Base-by-base conservation (phyloP, 2,329 filamentous ascomycete genomes). In the Colletotrichum paranaense region DNA sequence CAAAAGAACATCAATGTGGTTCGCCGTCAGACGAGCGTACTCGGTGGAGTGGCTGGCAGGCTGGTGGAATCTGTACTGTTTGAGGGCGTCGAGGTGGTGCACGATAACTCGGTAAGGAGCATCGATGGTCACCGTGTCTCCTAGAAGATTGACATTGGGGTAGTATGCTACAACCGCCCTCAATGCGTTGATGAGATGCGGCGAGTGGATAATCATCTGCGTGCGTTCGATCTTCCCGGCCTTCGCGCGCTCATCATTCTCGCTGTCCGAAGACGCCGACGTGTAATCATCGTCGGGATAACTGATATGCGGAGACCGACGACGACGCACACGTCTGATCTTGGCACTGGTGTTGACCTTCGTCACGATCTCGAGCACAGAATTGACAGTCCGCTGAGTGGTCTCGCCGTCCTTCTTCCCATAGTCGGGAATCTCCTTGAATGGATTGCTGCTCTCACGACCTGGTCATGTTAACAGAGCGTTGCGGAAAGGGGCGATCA, bases 131-230 rank as follows among this genome's bases (percentile, higher is more conserved):
- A 86, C 79, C n/a, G 68, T 77, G 7, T 82, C 80, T 53, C 77
- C 82, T 0, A 80, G 77, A 62, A 86, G 81, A 55, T 79, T 80
- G 69, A 83, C 80, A 52, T 81, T 80, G 4, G 86, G 86, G 74
- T 88, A 88, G 75, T 88, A 88, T 28, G 79, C 80, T 7, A 89
- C 82, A 5, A 88, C 83, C 14, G 87, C 86, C 32, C 80, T 81
- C 5, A 89, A 80, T 1, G 86, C 86, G 59, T 86, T 84, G 75
- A 85, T 82, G 35, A 90, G 81, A 68, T 86, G 79, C 35, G 78
- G 72, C 2, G 86, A 88, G 74, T 86, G 80, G 57, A 88, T 84
- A 3, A 82, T 62, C 84, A 88, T 87, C 66, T 78, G 76, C 0
- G 82, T 84, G 1, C 75, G 78, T 22, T 81, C 79, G 9, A 80